Percentiles rank a stretch among this genome's conserved stretches.
phyloP scores from a whole-genome alignment of 805 yeast genomes.

The Ogataea degrootiae region DNA sequence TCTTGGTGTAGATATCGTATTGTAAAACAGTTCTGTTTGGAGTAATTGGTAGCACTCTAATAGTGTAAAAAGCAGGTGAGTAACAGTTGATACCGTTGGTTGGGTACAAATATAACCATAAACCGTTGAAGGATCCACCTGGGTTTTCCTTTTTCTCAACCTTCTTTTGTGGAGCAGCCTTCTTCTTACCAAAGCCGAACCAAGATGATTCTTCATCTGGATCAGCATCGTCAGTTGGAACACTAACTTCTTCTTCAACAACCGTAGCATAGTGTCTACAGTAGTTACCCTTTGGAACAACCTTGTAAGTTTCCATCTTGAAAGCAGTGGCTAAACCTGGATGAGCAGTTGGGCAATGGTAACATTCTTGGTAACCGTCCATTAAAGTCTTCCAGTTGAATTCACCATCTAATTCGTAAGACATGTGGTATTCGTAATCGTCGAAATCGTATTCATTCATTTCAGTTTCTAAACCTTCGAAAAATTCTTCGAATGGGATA shows the following conservation, averaged over 20 bases:
- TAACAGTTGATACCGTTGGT: conserved; percentile 59
- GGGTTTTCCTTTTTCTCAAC: conserved; percentile 38
- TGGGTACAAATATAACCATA: conserved; percentile 61
- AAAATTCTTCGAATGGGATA: conserved; percentile 48
- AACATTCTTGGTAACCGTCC: conserved; percentile 67
- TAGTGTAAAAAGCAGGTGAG: conserved; percentile 64
- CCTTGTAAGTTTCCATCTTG: conserved; percentile 61
- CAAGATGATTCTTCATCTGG: conserved; percentile 38
- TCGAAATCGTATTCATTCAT: conserved; percentile 54
- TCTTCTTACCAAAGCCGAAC: conserved; percentile 47
- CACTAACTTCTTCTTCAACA: conserved; percentile 33
- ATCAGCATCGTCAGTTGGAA: conserved; percentile 27
- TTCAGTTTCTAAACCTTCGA: conserved; percentile 45
- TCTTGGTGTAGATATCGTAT: conserved; percentile 57
- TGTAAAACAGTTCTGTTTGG: conserved; percentile 53
- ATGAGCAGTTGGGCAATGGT: conserved; percentile 66
- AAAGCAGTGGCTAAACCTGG: conserved; percentile 56
- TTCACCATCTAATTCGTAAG: conserved; percentile 57
- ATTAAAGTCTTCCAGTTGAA: conserved; percentile 65
- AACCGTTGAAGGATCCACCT: conserved; percentile 58
- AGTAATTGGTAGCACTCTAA: conserved; percentile 51
- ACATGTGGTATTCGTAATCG: conserved; percentile 61
- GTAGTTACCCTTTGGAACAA: conserved; percentile 52
- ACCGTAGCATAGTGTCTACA: conserved; percentile 60
- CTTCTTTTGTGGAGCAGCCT: conserved; percentile 19